Percentiles rank a stretch among this genome's conserved stretches.
These are phyloP conservation scores for Mycena olivaceomarginata DNA, from an alignment of 768 basidiomycete species.

Conservation along the genomic window DNA sequence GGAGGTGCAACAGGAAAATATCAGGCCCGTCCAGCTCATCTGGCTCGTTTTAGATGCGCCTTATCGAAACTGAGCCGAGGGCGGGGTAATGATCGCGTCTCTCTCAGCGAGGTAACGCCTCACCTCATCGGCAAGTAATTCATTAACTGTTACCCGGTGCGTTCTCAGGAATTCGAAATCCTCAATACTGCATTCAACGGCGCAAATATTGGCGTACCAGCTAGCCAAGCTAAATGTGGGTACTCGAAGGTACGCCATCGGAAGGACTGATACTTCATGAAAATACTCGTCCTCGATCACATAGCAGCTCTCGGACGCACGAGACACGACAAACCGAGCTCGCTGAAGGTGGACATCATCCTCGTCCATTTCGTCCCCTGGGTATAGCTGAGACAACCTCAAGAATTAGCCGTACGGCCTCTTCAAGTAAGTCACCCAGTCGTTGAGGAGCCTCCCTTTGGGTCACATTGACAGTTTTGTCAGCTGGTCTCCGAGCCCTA, in stretches of 20 bases:
- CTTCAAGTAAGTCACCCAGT: background rate
- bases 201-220: background rate
- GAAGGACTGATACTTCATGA: constrained; percentile 7
- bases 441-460: background rate
- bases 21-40: constrained; percentile 9
- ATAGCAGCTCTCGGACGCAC: constrained; percentile 1
- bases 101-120: constrained; percentile 11
- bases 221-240: background rate
- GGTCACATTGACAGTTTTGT: background rate
- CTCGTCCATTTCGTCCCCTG: background rate
- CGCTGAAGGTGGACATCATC: background rate
- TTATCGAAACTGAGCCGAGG: background rate
- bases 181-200: constrained; percentile 7
- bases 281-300: constrained; percentile 8
- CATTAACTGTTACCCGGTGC: constrained; percentile 7
- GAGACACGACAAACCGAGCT: background rate
- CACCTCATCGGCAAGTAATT: constrained; percentile 6
- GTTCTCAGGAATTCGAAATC: background rate
- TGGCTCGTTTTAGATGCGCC: background rate
- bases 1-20: background rate
- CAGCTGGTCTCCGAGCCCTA: too few relatives aligned
- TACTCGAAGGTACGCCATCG: constrained; percentile 10
- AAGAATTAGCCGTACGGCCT: background rate
- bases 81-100: background rate
- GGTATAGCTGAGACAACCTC: constrained; percentile 12